phyloP scores from a whole-genome alignment of 108 stramenopile species.

The Nitzschia palea region DNA sequence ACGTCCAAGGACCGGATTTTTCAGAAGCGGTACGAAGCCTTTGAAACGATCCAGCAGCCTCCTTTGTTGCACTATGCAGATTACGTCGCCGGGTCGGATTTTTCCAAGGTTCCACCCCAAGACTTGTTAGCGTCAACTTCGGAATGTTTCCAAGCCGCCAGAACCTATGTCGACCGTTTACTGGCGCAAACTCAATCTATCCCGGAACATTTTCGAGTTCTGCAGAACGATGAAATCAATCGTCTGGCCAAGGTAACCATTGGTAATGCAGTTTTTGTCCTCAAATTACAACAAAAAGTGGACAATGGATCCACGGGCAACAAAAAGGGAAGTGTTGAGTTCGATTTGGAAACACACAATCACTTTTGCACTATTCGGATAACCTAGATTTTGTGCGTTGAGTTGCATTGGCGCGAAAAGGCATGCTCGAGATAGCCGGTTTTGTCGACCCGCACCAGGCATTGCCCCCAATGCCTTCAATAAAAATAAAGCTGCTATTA shows the following conservation, averaged over 20 bases:
- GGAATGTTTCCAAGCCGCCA: slow-evolving; percentile 61
- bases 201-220: slow-evolving; percentile 32
- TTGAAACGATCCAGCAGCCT: slow-evolving; percentile 59
- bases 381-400: slow-evolving; percentile 14
- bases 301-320: background rate
- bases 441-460: too few species aligned
- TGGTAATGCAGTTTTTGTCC: slow-evolving; percentile 64
- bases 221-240: slow-evolving; percentile 48
- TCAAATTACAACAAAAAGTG: slow-evolving; percentile 44
- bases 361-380: slow-evolving; percentile 64
- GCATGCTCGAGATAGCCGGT: too few species aligned
- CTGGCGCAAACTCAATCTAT: slow-evolving; percentile 16
- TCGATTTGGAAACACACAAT: slow-evolving; percentile 50
- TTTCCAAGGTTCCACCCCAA: slow-evolving; percentile 39
- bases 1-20: slow-evolving; percentile 62
- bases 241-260: slow-evolving; percentile 66
- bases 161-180: slow-evolving; percentile 45
- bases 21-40: slow-evolving; percentile 71
- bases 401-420: background rate
- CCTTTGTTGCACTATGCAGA: slow-evolving; percentile 68
- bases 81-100: slow-evolving; percentile 62
- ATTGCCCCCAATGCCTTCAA: too few species aligned
- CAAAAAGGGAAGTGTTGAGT: slow-evolving; percentile 23
- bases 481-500: too few species aligned
- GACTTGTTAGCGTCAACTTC: slow-evolving; percentile 57